Conservation (phyloP, 257 asterid species). For the Jacaranda copaia region DNA sequence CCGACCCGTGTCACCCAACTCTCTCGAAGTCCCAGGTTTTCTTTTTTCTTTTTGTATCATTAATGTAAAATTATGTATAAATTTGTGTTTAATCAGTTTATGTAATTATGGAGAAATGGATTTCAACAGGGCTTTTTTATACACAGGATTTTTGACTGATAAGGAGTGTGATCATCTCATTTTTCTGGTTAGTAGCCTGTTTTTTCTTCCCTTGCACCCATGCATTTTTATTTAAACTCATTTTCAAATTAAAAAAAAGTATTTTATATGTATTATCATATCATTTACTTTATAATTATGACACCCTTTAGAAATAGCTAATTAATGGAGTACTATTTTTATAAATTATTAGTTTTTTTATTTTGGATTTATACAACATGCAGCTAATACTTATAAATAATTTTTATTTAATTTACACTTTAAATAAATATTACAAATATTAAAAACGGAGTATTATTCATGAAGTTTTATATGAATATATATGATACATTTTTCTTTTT, state of each 20-base stretch:
- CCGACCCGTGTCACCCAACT: constrained; percentile 74
- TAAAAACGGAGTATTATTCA: too few relatives aligned
- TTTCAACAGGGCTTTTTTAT: constrained; percentile 66
- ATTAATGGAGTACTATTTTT: too few relatives aligned
- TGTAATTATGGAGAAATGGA: constrained; percentile 7
- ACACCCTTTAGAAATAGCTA: too few relatives aligned
- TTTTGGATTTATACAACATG: too few relatives aligned
- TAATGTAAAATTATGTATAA: neutral
- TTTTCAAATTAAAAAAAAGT: too few relatives aligned
- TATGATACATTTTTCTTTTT: too few relatives aligned
- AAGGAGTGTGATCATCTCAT: constrained; percentile 76
- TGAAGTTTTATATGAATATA: neutral
- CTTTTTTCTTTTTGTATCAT: neutral
- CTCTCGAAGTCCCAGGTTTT: constrained; percentile 73
- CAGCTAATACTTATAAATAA: too few relatives aligned
- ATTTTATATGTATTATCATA: too few relatives aligned
- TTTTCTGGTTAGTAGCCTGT: constrained; percentile 53
- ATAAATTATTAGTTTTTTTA: too few relatives aligned
- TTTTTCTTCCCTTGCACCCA: neutral
- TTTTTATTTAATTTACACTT: too few relatives aligned
- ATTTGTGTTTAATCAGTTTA: neutral
- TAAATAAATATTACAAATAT: too few relatives aligned
- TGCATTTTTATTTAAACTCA: neutral
- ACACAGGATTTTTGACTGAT: constrained; percentile 62
- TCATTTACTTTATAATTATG: too few relatives aligned